phyloP scores from a whole-genome alignment of 1,284 basidiomycete genomes.

The Heliocybe sulcata region DNA sequence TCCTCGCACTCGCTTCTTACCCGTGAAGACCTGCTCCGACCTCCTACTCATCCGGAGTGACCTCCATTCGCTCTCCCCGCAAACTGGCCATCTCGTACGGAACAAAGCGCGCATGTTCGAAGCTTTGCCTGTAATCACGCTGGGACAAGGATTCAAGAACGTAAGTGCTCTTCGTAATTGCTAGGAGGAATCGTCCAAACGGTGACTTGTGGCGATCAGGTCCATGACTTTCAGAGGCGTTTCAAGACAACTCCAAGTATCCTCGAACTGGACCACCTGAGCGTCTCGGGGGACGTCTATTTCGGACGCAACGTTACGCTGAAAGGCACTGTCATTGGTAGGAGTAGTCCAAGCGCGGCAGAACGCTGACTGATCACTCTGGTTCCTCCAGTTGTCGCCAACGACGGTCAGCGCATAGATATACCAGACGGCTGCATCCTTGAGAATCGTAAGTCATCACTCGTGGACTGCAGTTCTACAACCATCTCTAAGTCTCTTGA shows the following conservation, averaged over 20 bases:
- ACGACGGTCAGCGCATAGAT: slow-evolving; percentile 92
- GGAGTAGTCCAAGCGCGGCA: slow-evolving; percentile 12
- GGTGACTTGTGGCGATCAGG: slow-evolving; percentile 27
- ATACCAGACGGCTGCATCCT: slow-evolving; percentile 94
- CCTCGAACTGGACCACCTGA: slow-evolving; percentile 92
- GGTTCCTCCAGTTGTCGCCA: slow-evolving; percentile 73
- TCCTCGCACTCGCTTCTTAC: slow-evolving; percentile 94
- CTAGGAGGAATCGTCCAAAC: neutral
- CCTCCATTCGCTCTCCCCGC: slow-evolving; percentile 90
- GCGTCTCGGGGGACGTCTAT: slow-evolving; percentile 93
- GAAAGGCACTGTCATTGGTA: slow-evolving; percentile 80
- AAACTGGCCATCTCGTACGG: slow-evolving; percentile 93
- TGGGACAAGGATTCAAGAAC: slow-evolving; percentile 89
- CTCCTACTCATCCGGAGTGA: slow-evolving; percentile 95
- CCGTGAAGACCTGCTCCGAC: slow-evolving; percentile 90
- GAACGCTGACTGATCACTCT: slow-evolving; percentile 4
- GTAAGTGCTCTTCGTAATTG: neutral
- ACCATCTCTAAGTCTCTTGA: slow-evolving; percentile 28
- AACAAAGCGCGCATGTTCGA: slow-evolving; percentile 88
- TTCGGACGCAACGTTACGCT: slow-evolving; percentile 92
- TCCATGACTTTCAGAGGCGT: slow-evolving; percentile 94
- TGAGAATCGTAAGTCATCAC: slow-evolving; percentile 49
- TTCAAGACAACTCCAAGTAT: slow-evolving; percentile 97
- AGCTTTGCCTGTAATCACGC: slow-evolving; percentile 96
- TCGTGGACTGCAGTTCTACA: slow-evolving; percentile 21